These are phyloP conservation scores for Penicillium rolfsii DNA, from an alignment of 2,329 filamentous ascomycete genomes.

Conservation along the genomic window DNA sequence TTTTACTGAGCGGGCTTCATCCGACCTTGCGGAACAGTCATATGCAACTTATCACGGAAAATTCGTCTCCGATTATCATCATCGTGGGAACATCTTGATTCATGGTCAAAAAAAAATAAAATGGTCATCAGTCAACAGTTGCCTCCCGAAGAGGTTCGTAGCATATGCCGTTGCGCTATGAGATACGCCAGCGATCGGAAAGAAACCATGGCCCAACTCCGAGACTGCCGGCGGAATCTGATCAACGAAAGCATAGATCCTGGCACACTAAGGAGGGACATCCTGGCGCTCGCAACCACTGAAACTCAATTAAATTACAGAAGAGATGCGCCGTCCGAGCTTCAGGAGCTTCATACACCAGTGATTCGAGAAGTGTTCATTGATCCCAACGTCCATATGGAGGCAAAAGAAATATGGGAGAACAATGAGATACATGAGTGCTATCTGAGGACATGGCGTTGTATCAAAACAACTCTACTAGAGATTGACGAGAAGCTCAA, in stretches of 20 bases:
- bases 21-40: background rate
- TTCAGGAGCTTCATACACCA: background rate
- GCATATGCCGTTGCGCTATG: background rate
- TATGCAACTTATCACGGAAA: background rate
- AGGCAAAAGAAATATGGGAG: constrained; percentile 5
- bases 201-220: background rate
- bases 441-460: background rate
- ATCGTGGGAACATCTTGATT: background rate
- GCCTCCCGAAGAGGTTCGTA: background rate
- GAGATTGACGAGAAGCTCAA: background rate
- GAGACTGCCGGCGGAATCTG: background rate
- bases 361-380: background rate
- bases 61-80: background rate
- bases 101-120: background rate
- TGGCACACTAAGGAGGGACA: background rate
- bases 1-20: background rate
- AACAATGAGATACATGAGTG: constrained; percentile 3
- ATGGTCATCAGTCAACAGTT: background rate
- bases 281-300: background rate
- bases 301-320: constrained; percentile 5
- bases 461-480: background rate
- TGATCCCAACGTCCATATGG: constrained; percentile 3
- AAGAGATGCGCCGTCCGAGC: constrained; percentile 2
- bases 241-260: background rate
- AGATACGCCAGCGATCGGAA: background rate